Conservation (phyloP, 179 eudicot species). For the Patellifolia procumbens region DNA sequence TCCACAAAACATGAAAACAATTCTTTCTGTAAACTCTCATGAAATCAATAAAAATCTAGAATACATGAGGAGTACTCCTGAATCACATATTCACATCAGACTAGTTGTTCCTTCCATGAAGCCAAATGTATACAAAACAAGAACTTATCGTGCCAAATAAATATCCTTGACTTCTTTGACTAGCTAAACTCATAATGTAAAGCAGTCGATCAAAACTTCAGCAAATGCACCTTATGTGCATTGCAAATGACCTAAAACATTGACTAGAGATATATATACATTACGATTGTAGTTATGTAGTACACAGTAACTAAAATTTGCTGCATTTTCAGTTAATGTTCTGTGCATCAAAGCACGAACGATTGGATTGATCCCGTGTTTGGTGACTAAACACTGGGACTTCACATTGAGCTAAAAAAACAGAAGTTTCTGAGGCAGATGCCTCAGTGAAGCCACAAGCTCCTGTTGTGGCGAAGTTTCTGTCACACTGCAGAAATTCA, state of each 20-base stretch:
- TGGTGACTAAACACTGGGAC: slow-evolving; percentile 31
- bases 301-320: not conserved
- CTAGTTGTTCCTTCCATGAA: not conserved
- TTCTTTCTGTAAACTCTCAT: not conserved
- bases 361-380: slow-evolving; percentile 19
- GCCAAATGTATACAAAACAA: slow-evolving; percentile 19
- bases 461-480: not conserved
- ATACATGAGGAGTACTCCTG: not conserved
- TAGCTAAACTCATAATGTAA: not conserved
- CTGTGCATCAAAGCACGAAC: not conserved
- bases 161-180: slow-evolving; percentile 20
- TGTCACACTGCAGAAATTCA: slow-evolving; percentile 21
- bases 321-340: not conserved
- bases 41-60: not conserved
- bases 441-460: slow-evolving; percentile 16
- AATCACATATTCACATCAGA: slow-evolving; percentile 5
- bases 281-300: not conserved
- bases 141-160: slow-evolving; percentile 11
- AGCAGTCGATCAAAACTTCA: slow-evolving; percentile 29
- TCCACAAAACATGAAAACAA: not conserved
- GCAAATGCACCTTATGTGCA: slow-evolving; percentile 31
- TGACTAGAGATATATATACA: slow-evolving; percentile 6
- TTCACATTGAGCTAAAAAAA: slow-evolving; percentile 28
- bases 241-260: slow-evolving; percentile 19
- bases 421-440: not conserved